Percentiles rank a stretch among this genome's conserved stretches.
Conservation (phyloP, 2,329 filamentous ascomycete genomes). For the Leptodontidium sp. region DNA sequence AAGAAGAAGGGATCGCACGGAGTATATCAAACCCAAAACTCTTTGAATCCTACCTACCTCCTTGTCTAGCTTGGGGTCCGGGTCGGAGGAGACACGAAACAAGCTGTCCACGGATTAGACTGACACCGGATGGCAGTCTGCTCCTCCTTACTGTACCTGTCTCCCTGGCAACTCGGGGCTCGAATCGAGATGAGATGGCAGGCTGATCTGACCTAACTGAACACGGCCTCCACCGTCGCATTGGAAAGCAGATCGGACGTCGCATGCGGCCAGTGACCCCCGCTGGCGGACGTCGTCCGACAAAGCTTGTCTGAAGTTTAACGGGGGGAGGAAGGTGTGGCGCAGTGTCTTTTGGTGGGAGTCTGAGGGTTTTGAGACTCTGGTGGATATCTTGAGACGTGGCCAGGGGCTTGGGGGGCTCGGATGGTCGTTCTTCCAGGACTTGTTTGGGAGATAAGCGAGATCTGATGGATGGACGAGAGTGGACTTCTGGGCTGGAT, state of each 20-base stretch:
- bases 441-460: background rate
- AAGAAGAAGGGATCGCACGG: background rate
- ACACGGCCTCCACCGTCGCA: background rate
- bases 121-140: too few species aligned
- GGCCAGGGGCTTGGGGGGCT: background rate
- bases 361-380: background rate
- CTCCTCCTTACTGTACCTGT: too few species aligned
- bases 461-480: background rate
- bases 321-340: background rate
- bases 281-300: background rate
- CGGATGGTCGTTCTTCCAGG: background rate
- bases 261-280: background rate
- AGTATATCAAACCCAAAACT: background rate
- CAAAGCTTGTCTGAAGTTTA: conserved; percentile 18
- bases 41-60: background rate
- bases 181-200: too few species aligned
- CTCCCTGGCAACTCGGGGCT: too few species aligned
- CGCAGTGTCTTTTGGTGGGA: background rate
- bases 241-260: conserved; percentile 9
- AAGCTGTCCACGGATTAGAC: background rate
- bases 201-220: too few species aligned
- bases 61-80: background rate
- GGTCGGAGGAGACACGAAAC: background rate
- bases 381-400: conserved; percentile 8
- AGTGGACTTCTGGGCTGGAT: too few species aligned